These are phyloP conservation scores for Rhodotorula sp. DNA, from an alignment of 1,284 basidiomycete species.

Conservation along the genomic window DNA sequence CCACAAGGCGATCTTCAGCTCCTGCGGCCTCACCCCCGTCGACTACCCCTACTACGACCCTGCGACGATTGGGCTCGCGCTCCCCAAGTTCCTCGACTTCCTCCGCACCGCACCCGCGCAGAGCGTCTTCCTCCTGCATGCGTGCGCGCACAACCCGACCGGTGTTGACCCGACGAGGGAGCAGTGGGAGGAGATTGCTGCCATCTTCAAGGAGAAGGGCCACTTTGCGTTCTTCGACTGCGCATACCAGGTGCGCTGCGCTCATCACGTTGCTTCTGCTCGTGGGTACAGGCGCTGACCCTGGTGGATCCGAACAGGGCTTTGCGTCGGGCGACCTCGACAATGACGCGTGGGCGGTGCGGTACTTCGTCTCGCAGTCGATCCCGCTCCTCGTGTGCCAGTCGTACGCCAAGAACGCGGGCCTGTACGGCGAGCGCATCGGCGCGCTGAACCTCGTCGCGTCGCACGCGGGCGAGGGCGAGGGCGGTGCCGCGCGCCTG, in stretches of 20 bases:
- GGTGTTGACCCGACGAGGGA: conserved; percentile 88
- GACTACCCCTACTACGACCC: conserved; percentile 90
- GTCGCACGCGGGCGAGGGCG: conserved; percentile 53
- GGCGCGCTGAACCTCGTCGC: conserved; percentile 77
- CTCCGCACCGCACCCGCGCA: conserved; percentile 66
- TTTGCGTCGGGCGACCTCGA: conserved; percentile 80
- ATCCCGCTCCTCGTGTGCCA: conserved; percentile 87
- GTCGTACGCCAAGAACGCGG: conserved; percentile 96
- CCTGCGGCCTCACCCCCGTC: conserved; percentile 74
- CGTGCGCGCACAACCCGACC: conserved; percentile 94
- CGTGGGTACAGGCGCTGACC: background rate
- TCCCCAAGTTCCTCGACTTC: conserved; percentile 68
- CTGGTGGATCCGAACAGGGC: conserved; percentile 32
- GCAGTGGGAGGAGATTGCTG: conserved; percentile 82
- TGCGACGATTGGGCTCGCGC: conserved; percentile 84
- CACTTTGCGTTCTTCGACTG: conserved; percentile 94
- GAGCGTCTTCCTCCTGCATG: conserved; percentile 78
- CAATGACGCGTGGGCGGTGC: conserved; percentile 89
- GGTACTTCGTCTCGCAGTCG: conserved; percentile 76
- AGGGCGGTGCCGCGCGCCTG: conserved; percentile 68
- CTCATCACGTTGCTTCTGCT: no score
- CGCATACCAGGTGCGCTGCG: conserved; percentile 85
- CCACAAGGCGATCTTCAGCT: conserved; percentile 84
- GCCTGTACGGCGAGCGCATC: conserved; percentile 86
- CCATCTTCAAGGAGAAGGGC: conserved; percentile 69